Conservation (phyloP, 257 asterid species). For the Capsicum baccatum region DNA sequence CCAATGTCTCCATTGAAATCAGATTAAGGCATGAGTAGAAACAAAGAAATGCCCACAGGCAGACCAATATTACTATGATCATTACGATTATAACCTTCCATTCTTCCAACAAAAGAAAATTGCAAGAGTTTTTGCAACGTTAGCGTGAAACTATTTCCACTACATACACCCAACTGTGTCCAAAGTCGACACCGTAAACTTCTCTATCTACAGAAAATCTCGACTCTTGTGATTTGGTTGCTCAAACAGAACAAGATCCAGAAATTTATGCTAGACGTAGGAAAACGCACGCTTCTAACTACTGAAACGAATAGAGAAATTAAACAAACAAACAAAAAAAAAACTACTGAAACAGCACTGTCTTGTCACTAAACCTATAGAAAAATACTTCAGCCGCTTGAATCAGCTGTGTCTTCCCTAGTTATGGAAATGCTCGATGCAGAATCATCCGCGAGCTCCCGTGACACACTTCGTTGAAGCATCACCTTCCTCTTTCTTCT, state of each 20-base stretch:
- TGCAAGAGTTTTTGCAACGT: background rate
- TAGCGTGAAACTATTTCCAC: background rate
- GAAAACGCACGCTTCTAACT: background rate
- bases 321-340: too few relatives aligned
- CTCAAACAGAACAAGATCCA: background rate
- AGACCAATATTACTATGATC: too few relatives aligned
- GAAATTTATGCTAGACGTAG: background rate
- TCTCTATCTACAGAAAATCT: background rate
- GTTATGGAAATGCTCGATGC: constrained; percentile 53
- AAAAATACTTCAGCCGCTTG: background rate
- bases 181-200: background rate
- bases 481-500: constrained; percentile 64
- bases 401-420: constrained; percentile 37
- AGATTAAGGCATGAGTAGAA: too few relatives aligned
- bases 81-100: too few relatives aligned
- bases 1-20: too few relatives aligned
- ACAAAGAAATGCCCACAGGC: too few relatives aligned
- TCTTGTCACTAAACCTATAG: background rate
- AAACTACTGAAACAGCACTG: background rate
- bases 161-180: background rate
- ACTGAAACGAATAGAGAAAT: background rate
- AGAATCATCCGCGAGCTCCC: constrained; percentile 30
- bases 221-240: background rate
- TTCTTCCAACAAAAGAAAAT: too few relatives aligned
- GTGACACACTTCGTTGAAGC: constrained; percentile 30